These are phyloP conservation scores for Setaria italica DNA, from an alignment of 202 grass and related monocot species.

Conservation along the genomic window DNA sequence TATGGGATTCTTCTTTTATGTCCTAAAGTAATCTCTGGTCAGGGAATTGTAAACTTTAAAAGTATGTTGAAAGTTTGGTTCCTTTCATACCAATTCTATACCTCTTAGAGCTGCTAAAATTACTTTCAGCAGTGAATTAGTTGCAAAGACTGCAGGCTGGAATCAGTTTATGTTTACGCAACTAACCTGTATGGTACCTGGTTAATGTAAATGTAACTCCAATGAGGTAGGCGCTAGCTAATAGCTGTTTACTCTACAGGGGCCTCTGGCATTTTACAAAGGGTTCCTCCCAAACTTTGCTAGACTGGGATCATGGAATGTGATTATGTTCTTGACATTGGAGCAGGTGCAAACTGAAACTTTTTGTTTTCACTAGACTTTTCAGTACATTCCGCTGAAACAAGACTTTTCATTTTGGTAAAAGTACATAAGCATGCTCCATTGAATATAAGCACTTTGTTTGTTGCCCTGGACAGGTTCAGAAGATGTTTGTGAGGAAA, in stretches of 20 bases:
- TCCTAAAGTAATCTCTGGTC: background rate
- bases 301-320: constrained; percentile 95
- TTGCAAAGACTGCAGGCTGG: background rate
- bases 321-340: constrained; percentile 99
- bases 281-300: constrained; percentile 94
- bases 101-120: background rate
- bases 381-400: background rate
- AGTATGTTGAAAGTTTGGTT: background rate
- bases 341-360: constrained; percentile 68
- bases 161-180: background rate
- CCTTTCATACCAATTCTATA: background rate
- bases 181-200: background rate
- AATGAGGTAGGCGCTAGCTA: constrained; percentile 10
- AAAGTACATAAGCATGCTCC: background rate
- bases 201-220: background rate
- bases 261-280: constrained; percentile 89
- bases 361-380: background rate
- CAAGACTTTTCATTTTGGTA: background rate
- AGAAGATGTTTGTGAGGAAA: constrained; percentile 75
- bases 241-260: constrained; percentile 54
- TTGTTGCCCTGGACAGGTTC: constrained; percentile 60
- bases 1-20: background rate
- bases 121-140: background rate
- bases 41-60: too few species aligned
- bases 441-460: constrained; percentile 1